phyloP scores from a whole-genome alignment of 2,329 filamentous ascomycete species.

The Aspergillus terreus region DNA sequence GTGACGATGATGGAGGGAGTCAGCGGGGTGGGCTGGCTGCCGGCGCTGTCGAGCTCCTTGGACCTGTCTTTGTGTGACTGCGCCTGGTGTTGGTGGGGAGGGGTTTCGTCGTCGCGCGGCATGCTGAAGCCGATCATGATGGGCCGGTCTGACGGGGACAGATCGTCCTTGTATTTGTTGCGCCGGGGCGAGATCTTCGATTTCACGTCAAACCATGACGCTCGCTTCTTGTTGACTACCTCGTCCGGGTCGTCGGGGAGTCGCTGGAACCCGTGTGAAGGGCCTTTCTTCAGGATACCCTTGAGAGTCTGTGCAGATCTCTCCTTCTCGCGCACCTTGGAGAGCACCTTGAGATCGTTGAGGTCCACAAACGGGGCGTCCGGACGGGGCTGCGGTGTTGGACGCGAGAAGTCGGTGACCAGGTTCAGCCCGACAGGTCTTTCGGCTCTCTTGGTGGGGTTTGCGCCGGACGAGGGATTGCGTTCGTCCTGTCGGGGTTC shows the following conservation, averaged over 20 bases:
- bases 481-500: conserved; percentile 5
- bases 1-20: conserved; percentile 47
- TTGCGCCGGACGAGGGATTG: conserved; percentile 6
- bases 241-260: conserved; percentile 14
- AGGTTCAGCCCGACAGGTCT: conserved; percentile 40
- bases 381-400: conserved; percentile 10
- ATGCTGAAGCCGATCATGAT: conserved; percentile 46
- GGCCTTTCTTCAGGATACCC: conserved; percentile 18
- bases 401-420: conserved; percentile 37
- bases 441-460: conserved; percentile 20
- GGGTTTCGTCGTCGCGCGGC: conserved; percentile 26
- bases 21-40: conserved; percentile 32
- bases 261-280: conserved; percentile 17
- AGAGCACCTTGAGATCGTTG: conserved; percentile 36
- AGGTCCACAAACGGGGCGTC: conserved; percentile 31
- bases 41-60: conserved; percentile 26
- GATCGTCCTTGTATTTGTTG: conserved; percentile 23
- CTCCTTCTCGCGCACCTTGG: conserved; percentile 30
- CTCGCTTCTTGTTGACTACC: conserved; percentile 3
- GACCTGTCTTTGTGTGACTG: conserved; percentile 14
- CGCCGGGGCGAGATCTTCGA: conserved; percentile 19
- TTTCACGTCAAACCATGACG: conserved; percentile 15
- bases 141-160: conserved; percentile 44
- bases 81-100: background rate
- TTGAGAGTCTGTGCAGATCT: conserved; percentile 22